A percentile compares a stretch with the other conserved stretches of the same genome.
These are phyloP conservation scores for Magnolia officinalis DNA, from an alignment of 164 flowering plant genomes.

Conservation along the genomic window DNA sequence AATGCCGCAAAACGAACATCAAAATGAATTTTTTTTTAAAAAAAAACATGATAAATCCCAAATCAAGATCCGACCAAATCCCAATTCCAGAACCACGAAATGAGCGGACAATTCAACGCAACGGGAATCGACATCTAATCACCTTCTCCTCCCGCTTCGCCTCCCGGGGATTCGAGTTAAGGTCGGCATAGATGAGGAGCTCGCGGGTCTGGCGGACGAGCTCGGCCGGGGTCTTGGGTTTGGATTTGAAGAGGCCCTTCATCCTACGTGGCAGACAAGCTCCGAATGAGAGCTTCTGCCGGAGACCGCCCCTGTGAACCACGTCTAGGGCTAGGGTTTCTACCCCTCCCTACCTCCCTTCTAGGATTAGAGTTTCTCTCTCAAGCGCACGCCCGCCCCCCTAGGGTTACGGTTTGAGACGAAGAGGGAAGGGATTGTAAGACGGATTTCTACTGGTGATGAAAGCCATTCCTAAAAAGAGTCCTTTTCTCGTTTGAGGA, in stretches of 20 bases:
- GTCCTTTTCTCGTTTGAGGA: background rate
- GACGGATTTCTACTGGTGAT: background rate
- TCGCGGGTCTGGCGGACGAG: slow-evolving; percentile 58
- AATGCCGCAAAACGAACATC: background rate
- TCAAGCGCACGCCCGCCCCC: background rate
- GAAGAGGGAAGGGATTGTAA: background rate
- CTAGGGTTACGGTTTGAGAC: background rate
- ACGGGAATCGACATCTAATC: background rate
- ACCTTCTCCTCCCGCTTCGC: slow-evolving; percentile 69
- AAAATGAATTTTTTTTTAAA: background rate
- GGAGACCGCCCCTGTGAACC: background rate
- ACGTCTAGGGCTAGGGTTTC: background rate
- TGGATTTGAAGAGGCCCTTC: slow-evolving; percentile 65
- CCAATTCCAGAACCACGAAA: background rate
- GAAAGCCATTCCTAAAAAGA: background rate
- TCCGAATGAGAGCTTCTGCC: background rate
- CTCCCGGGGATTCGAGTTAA: slow-evolving; percentile 31
- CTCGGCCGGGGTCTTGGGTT: slow-evolving; percentile 66
- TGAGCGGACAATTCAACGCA: background rate
- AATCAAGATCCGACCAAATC: background rate
- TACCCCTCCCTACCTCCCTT: background rate
- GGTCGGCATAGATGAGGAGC: slow-evolving; percentile 43
- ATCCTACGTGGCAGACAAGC: slow-evolving; percentile 18
- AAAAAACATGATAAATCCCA: background rate
- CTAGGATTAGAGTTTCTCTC: background rate